Evolutionary conservation across 2,329 filamentous ascomycete species (phyloP), one percentile per base, ranked within the genome.

Genomic region (Diplodia mutila): DNA sequence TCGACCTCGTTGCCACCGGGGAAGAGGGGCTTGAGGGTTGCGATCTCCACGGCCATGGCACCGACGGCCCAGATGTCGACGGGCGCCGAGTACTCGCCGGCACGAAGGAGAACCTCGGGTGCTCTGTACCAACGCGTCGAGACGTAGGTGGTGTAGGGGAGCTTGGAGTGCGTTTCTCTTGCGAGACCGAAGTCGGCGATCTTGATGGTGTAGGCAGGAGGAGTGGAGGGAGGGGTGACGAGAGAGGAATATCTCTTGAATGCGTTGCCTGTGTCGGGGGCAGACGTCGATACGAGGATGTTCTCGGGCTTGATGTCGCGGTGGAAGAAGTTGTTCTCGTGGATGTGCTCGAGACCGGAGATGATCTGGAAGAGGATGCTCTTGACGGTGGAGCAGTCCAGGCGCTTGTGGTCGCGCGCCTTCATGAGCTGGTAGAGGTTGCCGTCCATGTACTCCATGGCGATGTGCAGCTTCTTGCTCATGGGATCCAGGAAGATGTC

Each of bases 361-460:
- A 99, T 90, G 74, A 99, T 99, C 82, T 99, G 95, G 81, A 92
- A 97, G 46, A 99, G 85, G 70, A 99, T 97, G 83, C 94, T 98
- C 85, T 99, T 98, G 69, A 99, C 95, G 74, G 92, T 97, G 69
- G 87, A 88, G 66, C 91, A 91, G 75, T 99, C 95, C 32, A 99
- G 86, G 70, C 86, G 91, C 80, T 98, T 98, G 84, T 97, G 94
- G 73, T 99, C 95, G 69, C 95, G 89, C 64, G 95, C 91, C 83
- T 99, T 99, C 95, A 99, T 99, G 70, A 99, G 83, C 80, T 99
- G 95, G 80, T 99, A 99, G 1, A 99, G 86, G 79, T 99, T 99
- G 61, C 95, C 95, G 78, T 99, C 95, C 95, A 99, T 99, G 81
- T 97, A 97, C 82, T 99, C 95, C 95, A 99, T 99, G 76, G 88